These are phyloP conservation scores for Plasmodium inui DNA, from an alignment of 169 alveolate genomes.

Conservation along the genomic window DNA sequence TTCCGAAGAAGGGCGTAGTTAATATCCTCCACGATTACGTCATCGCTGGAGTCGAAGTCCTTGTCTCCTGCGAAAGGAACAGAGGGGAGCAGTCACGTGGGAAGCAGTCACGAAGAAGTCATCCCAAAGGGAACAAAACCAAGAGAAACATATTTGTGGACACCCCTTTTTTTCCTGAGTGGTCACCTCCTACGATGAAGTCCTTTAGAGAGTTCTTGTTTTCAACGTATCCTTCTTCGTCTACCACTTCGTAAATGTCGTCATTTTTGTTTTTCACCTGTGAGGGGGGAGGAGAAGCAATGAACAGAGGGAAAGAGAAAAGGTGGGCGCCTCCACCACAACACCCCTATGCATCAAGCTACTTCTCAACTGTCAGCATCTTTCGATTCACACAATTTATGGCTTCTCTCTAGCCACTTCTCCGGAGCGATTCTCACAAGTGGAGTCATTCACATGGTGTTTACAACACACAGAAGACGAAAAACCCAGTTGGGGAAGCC, in stretches of 20 bases:
- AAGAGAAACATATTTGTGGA: not conserved
- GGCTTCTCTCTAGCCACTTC: no score
- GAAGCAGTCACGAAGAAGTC: not conserved
- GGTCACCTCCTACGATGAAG: conserved; percentile 69
- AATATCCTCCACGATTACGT: conserved; percentile 31
- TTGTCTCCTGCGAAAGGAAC: conserved; percentile 29
- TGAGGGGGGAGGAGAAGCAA: not conserved
- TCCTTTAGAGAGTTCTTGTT: conserved; percentile 44
- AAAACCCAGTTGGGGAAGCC: not conserved
- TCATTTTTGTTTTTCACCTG: conserved; percentile 65
- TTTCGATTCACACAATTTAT: not conserved
- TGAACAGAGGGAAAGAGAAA: not conserved
- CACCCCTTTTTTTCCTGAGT: not conserved
- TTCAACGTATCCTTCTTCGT: conserved; percentile 70
- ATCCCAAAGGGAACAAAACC: not conserved
- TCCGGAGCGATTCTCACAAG: not conserved
- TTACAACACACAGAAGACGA: not conserved
- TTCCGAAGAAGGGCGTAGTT: conserved; percentile 26
- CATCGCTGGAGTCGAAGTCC: conserved; percentile 74
- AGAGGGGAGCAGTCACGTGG: not conserved
- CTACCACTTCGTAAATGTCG: conserved; percentile 66
- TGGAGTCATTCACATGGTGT: not conserved
- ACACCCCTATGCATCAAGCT: not conserved
- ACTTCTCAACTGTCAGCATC: not conserved
- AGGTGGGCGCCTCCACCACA: no score